phyloP scores from a whole-genome alignment of 805 yeast genomes.

The Komagataella pseudopastoris region DNA sequence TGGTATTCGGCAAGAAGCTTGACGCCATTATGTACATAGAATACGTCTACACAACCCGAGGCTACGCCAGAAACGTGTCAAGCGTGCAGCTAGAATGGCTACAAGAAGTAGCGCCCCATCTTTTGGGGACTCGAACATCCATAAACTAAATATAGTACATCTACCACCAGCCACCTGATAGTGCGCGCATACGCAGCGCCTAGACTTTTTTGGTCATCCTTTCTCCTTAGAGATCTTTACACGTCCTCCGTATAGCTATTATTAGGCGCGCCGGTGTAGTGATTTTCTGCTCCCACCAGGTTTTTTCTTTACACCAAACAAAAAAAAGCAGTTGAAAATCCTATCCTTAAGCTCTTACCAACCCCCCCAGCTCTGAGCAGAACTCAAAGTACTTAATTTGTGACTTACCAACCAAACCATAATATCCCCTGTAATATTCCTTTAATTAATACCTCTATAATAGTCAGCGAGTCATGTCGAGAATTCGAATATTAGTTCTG shows the following conservation, averaged over 20 bases:
- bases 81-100: conserved; percentile 76
- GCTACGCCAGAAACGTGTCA: conserved; percentile 85
- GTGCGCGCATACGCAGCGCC: neutral
- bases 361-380: neutral
- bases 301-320: neutral
- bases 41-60: conserved; percentile 84
- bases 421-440: neutral
- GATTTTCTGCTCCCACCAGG: neutral
- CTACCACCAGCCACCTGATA: neutral
- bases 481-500: neutral
- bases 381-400: neutral
- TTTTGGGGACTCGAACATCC: conserved; percentile 27
- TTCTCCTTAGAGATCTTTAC: neutral
- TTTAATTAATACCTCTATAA: neutral
- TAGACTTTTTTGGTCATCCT: neutral
- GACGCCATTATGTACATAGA: conserved; percentile 93
- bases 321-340: neutral
- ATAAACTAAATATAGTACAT: conserved; percentile 17
- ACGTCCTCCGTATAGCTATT: neutral
- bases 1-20: conserved; percentile 66
- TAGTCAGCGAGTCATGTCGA: neutral
- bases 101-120: conserved; percentile 65
- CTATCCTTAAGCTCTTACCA: neutral
- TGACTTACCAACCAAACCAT: neutral
- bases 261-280: neutral